A percentile compares a stretch with the other conserved stretches of the same genome.
phyloP scores from a whole-genome alignment of 805 yeast genomes.

The Myxozyma kluyveri region DNA sequence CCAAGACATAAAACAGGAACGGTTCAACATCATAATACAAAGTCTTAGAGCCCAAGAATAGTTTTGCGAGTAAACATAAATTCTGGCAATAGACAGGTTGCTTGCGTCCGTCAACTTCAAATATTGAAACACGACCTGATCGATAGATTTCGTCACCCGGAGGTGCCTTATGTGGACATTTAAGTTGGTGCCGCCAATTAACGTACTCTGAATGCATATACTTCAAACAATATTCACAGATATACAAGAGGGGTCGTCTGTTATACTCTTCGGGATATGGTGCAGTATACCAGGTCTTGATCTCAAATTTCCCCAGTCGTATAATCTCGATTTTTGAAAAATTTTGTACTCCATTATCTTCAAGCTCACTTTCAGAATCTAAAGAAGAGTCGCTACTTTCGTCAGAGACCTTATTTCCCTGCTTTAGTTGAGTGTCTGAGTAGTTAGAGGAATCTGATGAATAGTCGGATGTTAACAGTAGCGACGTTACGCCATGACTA shows the following conservation, averaged over 20 bases:
- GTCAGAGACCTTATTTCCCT: not conserved
- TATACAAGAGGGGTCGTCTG: conserved; percentile 56
- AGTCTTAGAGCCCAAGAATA: conserved; percentile 87
- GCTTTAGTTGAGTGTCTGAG: not conserved
- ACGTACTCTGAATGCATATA: conserved; percentile 70
- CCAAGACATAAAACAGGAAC: conserved; percentile 80
- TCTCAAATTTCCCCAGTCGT: conserved; percentile 68
- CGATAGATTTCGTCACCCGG: conserved; percentile 93
- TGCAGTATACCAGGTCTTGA: conserved; percentile 87
- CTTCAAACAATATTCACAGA: conserved; percentile 82
- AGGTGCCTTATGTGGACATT: conserved; percentile 71
- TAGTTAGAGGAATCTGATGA: not conserved
- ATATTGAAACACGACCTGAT: conserved; percentile 64
- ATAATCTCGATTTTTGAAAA: conserved; percentile 56
- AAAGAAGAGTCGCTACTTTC: conserved; percentile 2
- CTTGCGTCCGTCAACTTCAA: conserved; percentile 91
- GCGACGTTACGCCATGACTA: not conserved
- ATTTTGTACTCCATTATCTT: conserved; percentile 25
- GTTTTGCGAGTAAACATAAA: conserved; percentile 81
- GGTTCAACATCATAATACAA: conserved; percentile 95
- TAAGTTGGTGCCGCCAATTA: conserved; percentile 64
- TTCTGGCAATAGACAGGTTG: conserved; percentile 82
- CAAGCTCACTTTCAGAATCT: conserved; percentile 5
- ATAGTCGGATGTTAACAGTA: not conserved
- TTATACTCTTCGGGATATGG: conserved; percentile 90